Percentiles rank a stretch among this genome's conserved stretches.
Evolutionary conservation across 306 rosid species (phyloP).

Genomic region (Calophaca sinica): DNA sequence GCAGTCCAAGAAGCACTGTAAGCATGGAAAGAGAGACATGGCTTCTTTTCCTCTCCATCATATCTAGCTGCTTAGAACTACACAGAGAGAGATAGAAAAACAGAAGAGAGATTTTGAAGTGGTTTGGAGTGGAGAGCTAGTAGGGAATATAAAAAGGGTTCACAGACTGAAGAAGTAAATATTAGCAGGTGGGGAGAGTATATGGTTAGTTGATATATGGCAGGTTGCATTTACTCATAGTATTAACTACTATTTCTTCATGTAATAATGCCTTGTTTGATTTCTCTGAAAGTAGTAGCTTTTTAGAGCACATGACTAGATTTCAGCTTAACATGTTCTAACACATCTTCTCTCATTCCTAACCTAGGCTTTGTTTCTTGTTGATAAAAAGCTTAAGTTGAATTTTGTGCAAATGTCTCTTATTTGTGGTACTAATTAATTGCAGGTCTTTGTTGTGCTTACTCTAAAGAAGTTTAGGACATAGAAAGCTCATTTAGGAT

Average conservation of each 20-base stretch:
- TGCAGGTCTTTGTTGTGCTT: conserved; percentile 14
- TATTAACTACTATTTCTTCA: conserved; percentile 51
- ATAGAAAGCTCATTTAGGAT: neutral
- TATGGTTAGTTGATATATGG: conserved; percentile 75
- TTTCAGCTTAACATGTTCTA: neutral
- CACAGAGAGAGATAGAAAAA: neutral
- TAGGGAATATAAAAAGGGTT: conserved; percentile 57
- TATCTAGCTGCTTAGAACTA: conserved; percentile 38
- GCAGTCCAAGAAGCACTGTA: conserved; percentile 57
- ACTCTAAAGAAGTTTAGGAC: conserved; percentile 15
- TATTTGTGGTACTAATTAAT: neutral
- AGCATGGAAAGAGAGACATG: conserved; percentile 54
- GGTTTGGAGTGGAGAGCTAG: conserved; percentile 42
- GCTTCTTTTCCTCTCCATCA: conserved; percentile 53
- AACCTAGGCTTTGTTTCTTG: neutral
- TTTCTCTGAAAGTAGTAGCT: neutral
- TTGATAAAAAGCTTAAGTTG: neutral
- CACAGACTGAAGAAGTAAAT: conserved; percentile 62
- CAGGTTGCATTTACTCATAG: conserved; percentile 76
- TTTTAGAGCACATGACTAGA: conserved; percentile 1
- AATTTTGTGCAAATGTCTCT: neutral
- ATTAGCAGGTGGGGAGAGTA: conserved; percentile 69
- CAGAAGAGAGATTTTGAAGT: conserved; percentile 38
- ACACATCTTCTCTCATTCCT: neutral
- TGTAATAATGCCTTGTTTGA: conserved; percentile 25